Evolutionary conservation across 139 green algal species (phyloP).

Genomic region (Spirogloea muscicola): DNA sequence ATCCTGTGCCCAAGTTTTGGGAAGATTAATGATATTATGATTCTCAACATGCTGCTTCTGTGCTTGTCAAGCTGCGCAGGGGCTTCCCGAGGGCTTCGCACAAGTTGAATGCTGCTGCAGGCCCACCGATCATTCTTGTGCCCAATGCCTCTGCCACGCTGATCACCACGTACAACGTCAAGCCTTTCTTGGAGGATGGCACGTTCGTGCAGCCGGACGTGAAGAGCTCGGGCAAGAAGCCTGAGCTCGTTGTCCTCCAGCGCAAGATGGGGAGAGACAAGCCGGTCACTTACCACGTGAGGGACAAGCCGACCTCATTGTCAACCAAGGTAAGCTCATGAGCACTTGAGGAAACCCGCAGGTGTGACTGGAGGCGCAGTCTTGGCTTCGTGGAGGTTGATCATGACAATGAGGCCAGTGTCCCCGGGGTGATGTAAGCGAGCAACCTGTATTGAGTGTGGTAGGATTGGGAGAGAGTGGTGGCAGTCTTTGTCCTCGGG

Average conservation of each 20-base stretch:
- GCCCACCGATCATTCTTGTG: constrained; percentile 63
- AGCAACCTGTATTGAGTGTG: background rate
- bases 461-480: constrained; percentile 62
- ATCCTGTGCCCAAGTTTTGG: background rate
- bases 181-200: constrained; percentile 58
- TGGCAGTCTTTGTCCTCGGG: constrained; percentile 65
- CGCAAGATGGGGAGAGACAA: constrained; percentile 53
- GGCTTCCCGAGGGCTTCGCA: background rate
- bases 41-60: background rate
- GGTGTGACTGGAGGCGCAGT: too few species aligned
- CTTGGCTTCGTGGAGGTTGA: background rate
- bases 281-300: constrained; percentile 59
- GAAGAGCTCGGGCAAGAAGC: constrained; percentile 13
- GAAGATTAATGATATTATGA: background rate
- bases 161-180: constrained; percentile 66
- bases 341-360: background rate
- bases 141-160: constrained; percentile 53
- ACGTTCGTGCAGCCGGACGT: constrained; percentile 48
- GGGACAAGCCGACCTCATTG: constrained; percentile 46
- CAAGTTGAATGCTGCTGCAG: background rate
- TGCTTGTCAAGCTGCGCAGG: constrained; percentile 3
- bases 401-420: background rate
- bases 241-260: constrained; percentile 24
- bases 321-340: background rate
- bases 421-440: too few species aligned